Base-by-base conservation (phyloP, 208 protist species). In the Borovskyia barvae region DNA sequence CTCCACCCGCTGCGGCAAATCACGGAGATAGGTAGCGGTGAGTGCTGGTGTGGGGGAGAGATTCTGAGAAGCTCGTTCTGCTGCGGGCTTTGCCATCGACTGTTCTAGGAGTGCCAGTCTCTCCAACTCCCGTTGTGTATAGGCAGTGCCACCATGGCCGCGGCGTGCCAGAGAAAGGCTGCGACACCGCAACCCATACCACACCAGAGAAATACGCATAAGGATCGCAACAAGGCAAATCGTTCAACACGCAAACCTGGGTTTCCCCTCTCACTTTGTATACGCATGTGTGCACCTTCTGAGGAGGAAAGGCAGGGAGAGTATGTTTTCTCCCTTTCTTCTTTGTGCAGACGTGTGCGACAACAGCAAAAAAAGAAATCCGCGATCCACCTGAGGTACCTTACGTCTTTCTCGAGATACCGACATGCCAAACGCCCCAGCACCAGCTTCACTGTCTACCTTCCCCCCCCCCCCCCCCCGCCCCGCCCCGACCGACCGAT, bases 81-180 rank as follows among this genome's bases (percentile, higher is more conserved):
- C 30, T 4, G 33, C 56, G 3, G 40, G 54, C 36, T 70, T 45
- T 48, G 39, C 19, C 35, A 59, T 49, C 5, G 48, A 33, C 29
- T 80, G 42, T 39, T 75, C 62, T 45, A 75, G 22, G 26, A 80
- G 41, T 9, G 61, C 67, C 7, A 71, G 49, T 7, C 66, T 49
- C 52, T 75, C 61, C 14, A 79, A 52, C 5, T 64, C 54, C 14
- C 46, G 46, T 15, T 52, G 60, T 12, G 56, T 40, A 17, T 74
- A 61, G 9, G 19, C 43, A 4, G 40, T 39, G 26, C 72, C 72
- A 32, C 72, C 72, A 32, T 79, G 72, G 2, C 72, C 66, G 14
- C 56, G 72, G 11, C 72, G 72, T 5, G 66, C 66, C n/a, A n/a
- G n/a, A n/a, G n/a, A n/a, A n/a, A n/a, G n/a, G n/a, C n/a, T n/a